phyloP scores from a whole-genome alignment of 306 rosid species.

The Cucurbita ficifolia region DNA sequence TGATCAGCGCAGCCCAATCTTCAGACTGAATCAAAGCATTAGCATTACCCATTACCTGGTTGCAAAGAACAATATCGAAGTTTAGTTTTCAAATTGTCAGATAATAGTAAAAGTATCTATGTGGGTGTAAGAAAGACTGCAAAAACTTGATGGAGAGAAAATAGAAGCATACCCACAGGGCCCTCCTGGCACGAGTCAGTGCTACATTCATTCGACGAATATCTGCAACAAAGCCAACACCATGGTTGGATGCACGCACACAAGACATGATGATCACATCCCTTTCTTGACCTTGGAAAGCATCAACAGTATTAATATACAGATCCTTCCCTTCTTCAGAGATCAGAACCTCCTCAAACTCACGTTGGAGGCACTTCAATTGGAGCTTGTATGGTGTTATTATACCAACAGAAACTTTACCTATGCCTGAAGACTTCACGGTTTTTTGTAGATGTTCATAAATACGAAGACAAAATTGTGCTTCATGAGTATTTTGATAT shows the following conservation, averaged over 20 bases:
- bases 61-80: slow-evolving; percentile 8
- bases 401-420: slow-evolving; percentile 75
- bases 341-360: slow-evolving; percentile 70
- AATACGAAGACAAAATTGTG: slow-evolving; percentile 77
- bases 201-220: slow-evolving; percentile 97
- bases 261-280: slow-evolving; percentile 98
- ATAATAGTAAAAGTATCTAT: not conserved
- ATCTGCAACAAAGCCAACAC: slow-evolving; percentile 95
- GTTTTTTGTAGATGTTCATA: slow-evolving; percentile 81
- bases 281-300: slow-evolving; percentile 98
- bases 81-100: not conserved
- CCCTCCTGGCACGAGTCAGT: slow-evolving; percentile 93
- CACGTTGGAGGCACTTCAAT: slow-evolving; percentile 89
- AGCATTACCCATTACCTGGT: slow-evolving; percentile 95
- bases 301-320: slow-evolving; percentile 93
- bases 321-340: slow-evolving; percentile 93
- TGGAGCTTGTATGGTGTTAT: slow-evolving; percentile 97
- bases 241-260: slow-evolving; percentile 88
- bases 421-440: slow-evolving; percentile 40
- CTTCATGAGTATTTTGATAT: slow-evolving; percentile 80
- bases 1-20: slow-evolving; percentile 81
- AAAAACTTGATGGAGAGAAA: slow-evolving; percentile 2
- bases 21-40: slow-evolving; percentile 68
- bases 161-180: slow-evolving; percentile 63
- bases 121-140: not conserved